A percentile compares a stretch with the other conserved stretches of the same genome.
Evolutionary conservation across 2,329 filamentous ascomycete species (phyloP).

Genomic region (Daldinia eschscholtzii): DNA sequence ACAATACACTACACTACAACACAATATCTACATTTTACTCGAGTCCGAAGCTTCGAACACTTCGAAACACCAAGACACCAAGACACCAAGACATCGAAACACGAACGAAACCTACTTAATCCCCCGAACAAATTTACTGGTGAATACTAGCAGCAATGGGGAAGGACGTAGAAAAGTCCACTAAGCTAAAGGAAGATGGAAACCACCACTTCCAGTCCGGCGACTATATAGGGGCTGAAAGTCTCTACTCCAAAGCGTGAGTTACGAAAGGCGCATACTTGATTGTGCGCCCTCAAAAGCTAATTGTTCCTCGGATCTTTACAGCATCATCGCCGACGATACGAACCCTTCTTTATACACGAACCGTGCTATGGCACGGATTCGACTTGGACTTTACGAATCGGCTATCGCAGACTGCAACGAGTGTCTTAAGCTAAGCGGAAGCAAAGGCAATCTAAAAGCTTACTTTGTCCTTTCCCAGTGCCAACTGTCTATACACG

Average conservation of each 20-base stretch:
- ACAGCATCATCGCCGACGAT: constrained; percentile 81
- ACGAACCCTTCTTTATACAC: constrained; percentile 85
- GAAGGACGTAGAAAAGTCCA: constrained; percentile 51
- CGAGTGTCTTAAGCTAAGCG: constrained; percentile 76
- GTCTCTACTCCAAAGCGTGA: constrained; percentile 78
- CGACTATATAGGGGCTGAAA: constrained; percentile 75
- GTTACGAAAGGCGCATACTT: constrained; percentile 47
- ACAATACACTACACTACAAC: background rate
- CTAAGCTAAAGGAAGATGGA: constrained; percentile 67
- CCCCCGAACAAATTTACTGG: background rate
- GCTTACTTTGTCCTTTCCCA: constrained; percentile 86
- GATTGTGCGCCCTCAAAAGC: background rate
- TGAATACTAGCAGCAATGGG: constrained; percentile 38
- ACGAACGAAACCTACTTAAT: background rate
- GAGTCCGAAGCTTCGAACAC: background rate
- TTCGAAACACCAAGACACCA: background rate
- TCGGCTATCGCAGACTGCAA: constrained; percentile 83
- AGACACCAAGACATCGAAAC: no score
- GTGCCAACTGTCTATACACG: constrained; percentile 80
- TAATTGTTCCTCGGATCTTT: background rate
- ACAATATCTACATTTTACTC: background rate
- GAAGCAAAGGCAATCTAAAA: constrained; percentile 77
- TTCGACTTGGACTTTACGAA: constrained; percentile 80
- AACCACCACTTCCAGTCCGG: constrained; percentile 74
- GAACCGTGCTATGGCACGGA: constrained; percentile 86